Conservation (phyloP, 2,329 filamentous ascomycete genomes). For the Scedosporium apiospermum region DNA sequence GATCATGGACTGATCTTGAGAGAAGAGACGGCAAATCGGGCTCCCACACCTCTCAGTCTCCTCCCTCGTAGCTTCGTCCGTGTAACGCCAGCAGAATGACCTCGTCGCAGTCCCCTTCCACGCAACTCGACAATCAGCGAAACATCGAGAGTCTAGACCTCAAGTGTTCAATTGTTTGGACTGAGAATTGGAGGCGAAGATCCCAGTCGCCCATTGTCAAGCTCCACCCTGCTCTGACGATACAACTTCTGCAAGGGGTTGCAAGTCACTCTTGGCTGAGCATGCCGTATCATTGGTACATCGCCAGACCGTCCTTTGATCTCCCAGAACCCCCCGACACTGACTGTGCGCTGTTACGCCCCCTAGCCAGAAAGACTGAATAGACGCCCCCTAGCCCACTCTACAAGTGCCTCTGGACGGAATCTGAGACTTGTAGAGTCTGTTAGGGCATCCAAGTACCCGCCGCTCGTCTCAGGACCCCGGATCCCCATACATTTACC, state of each 20-base stretch:
- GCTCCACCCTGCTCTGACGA: neutral
- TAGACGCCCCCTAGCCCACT: neutral
- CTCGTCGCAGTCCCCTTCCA: too few species aligned
- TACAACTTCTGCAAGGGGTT: neutral
- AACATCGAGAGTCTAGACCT: neutral
- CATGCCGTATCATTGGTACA: neutral
- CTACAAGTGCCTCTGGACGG: neutral
- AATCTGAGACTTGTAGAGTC: neutral
- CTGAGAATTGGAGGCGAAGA: neutral
- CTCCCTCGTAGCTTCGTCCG: neutral
- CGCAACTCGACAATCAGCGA: neutral
- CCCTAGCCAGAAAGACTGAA: neutral
- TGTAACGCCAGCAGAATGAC: neutral
- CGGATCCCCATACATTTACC: constrained; percentile 8
- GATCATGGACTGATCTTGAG: neutral
- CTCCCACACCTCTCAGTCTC: neutral
- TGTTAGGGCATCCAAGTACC: neutral
- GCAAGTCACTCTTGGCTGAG: neutral
- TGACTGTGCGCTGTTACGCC: constrained; percentile 1
- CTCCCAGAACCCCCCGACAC: neutral
- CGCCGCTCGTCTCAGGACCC: neutral
- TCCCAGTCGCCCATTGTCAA: neutral
- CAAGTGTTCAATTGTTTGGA: neutral
- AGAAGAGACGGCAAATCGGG: neutral
- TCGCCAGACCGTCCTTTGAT: neutral